Evolutionary conservation across 768 basidiomycete genomes (phyloP).

Genomic region (Tylopilus sp.): DNA sequence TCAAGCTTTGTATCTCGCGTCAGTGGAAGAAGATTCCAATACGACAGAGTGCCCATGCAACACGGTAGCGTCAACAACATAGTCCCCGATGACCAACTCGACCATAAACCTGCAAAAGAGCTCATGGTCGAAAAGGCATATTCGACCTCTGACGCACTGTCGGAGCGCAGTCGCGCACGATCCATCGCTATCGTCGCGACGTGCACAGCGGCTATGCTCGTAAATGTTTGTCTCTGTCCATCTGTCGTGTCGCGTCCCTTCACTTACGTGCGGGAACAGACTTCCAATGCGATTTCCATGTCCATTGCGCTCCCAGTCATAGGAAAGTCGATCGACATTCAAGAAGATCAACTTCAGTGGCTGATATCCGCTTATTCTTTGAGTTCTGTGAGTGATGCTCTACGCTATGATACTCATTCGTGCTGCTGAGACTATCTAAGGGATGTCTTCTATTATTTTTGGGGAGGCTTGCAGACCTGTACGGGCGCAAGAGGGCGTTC

Average conservation of each 20-base stretch:
- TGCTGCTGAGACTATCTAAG: constrained; percentile 34
- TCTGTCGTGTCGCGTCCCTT: background rate
- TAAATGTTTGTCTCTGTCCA: constrained; percentile 27
- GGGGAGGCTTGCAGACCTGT: constrained; percentile 77
- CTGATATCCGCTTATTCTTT: constrained; percentile 62
- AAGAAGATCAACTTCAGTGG: constrained; percentile 60
- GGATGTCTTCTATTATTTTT: constrained; percentile 75
- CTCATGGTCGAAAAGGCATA: constrained; percentile 1
- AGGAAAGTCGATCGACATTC: constrained; percentile 45
- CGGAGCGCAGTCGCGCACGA: constrained; percentile 4
- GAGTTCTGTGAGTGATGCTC: constrained; percentile 48
- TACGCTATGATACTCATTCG: background rate
- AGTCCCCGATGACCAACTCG: constrained; percentile 4
- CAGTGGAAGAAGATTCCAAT: no score
- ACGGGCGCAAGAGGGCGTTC: constrained; percentile 70
- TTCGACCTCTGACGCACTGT: background rate
- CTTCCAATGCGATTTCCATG: constrained; percentile 38
- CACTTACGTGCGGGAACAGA: constrained; percentile 19
- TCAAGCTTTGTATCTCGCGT: no score
- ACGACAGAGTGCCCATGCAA: constrained; percentile 7
- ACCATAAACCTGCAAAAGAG: background rate
- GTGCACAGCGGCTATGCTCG: constrained; percentile 39
- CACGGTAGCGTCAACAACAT: constrained; percentile 7
- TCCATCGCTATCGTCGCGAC: constrained; percentile 32
- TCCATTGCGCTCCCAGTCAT: constrained; percentile 53